Evolutionary conservation across 768 basidiomycete genomes (phyloP), one percentile per base, ranked within the genome.

Genomic region (Royoungia palumana): DNA sequence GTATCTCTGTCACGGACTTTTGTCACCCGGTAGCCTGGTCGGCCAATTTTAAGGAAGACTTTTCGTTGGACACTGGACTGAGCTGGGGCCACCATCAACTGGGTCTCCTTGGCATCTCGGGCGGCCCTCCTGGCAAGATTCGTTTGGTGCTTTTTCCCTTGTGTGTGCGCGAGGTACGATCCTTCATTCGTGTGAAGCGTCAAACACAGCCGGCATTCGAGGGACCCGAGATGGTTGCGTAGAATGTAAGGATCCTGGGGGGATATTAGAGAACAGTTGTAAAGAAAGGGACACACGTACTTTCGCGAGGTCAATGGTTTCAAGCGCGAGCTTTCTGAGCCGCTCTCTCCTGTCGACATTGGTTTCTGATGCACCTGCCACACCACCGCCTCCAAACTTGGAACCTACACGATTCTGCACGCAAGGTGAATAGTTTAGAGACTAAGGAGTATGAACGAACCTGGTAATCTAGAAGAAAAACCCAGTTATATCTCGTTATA

Each of bases 131-230:
- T 82, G 13, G 96, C 96, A 44, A 99, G 83, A 66, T 98, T 98
- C 4, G 94, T 98, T 67, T 98, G 96, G 66, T 98, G 96, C 66
- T 98, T 99, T 75, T 98, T 99, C 19, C 96, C 96, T 73, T 98
- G 96, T 0, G 96, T 99, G 61, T 99, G 96, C 0, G 96, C 96
- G 41, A 99, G 87, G 67, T 98, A 97, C 13, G 94, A 96, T 17
- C 96, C 96, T 71, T 99, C 96, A 61, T 98, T 98, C n/a, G 95
- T 97, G 72, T 99, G 96, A 11, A 99, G 80, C 0, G 96, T 99
- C 40, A 99, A 73, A 68, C 96, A 98, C 24, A 99, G 80, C 61
- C 94, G 90, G 74, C 96, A 99, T 81, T 98, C 95, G 35, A 98
- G 82, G 9, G 94, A 97, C 35, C 96, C 96, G 50, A 99, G 80